Conservation (phyloP, 2,329 filamentous ascomycete genomes). For the Neoarthrinium moseri region DNA sequence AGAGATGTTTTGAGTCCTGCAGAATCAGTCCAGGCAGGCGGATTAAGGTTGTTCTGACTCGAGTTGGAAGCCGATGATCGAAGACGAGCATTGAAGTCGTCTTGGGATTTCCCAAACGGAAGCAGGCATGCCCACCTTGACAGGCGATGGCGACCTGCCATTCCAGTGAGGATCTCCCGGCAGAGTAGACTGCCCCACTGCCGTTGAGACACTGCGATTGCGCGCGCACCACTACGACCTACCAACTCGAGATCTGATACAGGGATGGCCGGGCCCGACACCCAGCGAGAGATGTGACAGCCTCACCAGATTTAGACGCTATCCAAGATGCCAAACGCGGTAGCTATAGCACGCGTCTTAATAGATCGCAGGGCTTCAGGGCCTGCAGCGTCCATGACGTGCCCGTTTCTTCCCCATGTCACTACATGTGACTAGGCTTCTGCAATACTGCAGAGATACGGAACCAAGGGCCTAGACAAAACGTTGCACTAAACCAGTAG, state of each 20-base stretch:
- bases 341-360: conserved; percentile 8
- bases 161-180: conserved; percentile 6
- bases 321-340: conserved; percentile 8
- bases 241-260: conserved; percentile 10
- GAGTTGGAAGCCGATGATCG: conserved; percentile 4
- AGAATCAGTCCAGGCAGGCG: too few relatives aligned
- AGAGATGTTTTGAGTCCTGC: too few relatives aligned
- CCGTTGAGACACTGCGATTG: conserved; percentile 9
- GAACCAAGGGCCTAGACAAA: neutral
- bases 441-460: conserved; percentile 5
- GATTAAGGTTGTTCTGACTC: conserved; percentile 1
- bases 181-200: conserved; percentile 2
- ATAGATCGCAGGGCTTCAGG: conserved; percentile 3
- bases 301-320: conserved; percentile 7
- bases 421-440: neutral
- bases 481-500: neutral
- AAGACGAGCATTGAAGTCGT: conserved; percentile 1
- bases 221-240: conserved; percentile 5
- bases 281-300: conserved; percentile 1
- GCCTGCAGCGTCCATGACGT: neutral
- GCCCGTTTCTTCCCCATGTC: neutral
- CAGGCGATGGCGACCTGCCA: conserved; percentile 1
- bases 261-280: conserved; percentile 6
- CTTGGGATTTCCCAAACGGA: neutral
- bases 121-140: neutral